These are phyloP conservation scores for Saposhnikovia divaricata DNA, from an alignment of 129 eudicot genomes.

Conservation along the genomic window DNA sequence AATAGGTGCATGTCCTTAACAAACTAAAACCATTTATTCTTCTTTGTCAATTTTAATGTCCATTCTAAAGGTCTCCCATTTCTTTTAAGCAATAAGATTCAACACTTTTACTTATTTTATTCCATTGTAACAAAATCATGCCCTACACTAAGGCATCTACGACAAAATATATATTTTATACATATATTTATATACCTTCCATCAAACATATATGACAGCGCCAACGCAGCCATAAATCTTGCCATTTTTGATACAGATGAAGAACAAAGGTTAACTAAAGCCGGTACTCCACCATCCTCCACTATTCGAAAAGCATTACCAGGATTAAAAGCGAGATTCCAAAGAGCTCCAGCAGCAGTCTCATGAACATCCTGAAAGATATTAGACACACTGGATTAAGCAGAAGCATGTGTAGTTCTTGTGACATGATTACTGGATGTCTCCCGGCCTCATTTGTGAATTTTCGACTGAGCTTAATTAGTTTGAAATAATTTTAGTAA, in stretches of 20 bases:
- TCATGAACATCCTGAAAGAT: constrained; percentile 85
- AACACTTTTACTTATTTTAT: background rate
- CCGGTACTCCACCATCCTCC: constrained; percentile 92
- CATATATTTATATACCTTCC: constrained; percentile 48
- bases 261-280: constrained; percentile 72
- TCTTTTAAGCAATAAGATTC: background rate
- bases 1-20: background rate
- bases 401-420: background rate
- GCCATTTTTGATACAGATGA: constrained; percentile 95
- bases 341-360: constrained; percentile 99
- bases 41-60: background rate
- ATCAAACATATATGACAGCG: constrained; percentile 95
- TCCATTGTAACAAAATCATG: background rate
- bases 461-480: background rate
- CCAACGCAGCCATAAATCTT: constrained; percentile 95
- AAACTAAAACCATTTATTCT: background rate
- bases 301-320: constrained; percentile 95
- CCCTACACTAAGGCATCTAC: background rate
- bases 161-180: background rate
- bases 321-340: constrained; percentile 97
- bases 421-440: background rate
- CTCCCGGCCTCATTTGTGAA: background rate
- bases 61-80: background rate
- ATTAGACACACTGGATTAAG: background rate
- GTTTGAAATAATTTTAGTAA: background rate